Conservation (phyloP, 2,329 filamentous ascomycete genomes). For the Pseudofabraea citricarpa region DNA sequence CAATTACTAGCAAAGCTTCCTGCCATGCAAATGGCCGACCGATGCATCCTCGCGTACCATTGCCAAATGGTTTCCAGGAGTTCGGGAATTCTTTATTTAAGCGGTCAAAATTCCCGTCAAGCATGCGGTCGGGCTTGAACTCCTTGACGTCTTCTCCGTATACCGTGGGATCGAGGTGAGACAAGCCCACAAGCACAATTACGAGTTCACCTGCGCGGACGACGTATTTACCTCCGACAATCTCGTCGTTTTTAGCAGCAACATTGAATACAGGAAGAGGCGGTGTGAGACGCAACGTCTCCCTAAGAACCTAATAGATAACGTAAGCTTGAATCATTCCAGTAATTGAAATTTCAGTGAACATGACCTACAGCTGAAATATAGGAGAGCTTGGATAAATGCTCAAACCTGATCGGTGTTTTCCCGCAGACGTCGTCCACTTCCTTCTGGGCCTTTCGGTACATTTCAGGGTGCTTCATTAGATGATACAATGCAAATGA, state of each 20-base stretch:
- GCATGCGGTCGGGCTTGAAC: slow-evolving; percentile 69
- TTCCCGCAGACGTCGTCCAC: slow-evolving; percentile 46
- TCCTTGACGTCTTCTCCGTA: slow-evolving; percentile 61
- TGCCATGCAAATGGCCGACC: slow-evolving; percentile 73
- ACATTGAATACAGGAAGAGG: slow-evolving; percentile 47
- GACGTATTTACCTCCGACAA: slow-evolving; percentile 17
- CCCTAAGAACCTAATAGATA: too few relatives aligned
- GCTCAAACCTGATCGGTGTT: slow-evolving; percentile 37
- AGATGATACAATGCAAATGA: slow-evolving; percentile 44
- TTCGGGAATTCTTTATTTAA: slow-evolving; percentile 59
- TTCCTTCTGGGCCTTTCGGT: slow-evolving; percentile 42
- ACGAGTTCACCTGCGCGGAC: slow-evolving; percentile 46
- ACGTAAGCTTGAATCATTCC: too few relatives aligned
- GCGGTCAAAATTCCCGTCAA: slow-evolving; percentile 62
- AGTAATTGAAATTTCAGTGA: too few relatives aligned
- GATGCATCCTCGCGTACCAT: slow-evolving; percentile 66
- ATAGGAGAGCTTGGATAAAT: slow-evolving; percentile 54
- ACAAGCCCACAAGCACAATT: slow-evolving; percentile 42
- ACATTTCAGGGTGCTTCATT: slow-evolving; percentile 39
- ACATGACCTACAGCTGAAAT: slow-evolving; percentile 50
- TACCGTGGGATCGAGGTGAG: slow-evolving; percentile 58
- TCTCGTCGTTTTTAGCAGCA: slow-evolving; percentile 27
- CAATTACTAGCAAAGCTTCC: slow-evolving; percentile 58
- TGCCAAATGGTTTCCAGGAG: slow-evolving; percentile 71
- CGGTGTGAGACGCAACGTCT: slow-evolving; percentile 58